Base-by-base conservation (phyloP, 75 land plant genomes). In the Isoetes taiwanensis region DNA sequence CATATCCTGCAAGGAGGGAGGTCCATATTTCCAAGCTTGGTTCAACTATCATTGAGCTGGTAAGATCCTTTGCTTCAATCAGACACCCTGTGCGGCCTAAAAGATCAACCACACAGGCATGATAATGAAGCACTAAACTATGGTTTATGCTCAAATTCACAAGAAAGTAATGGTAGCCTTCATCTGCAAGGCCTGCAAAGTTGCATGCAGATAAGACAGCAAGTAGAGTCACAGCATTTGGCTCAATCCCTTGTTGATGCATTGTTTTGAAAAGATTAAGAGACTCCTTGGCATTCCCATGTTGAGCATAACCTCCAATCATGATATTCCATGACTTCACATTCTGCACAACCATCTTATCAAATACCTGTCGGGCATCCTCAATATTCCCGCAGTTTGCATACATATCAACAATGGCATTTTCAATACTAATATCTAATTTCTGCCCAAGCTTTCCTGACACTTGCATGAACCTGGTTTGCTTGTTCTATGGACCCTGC, bases 21-120 rank as follows among this genome's bases (percentile, higher is more conserved):
- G n/a, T n/a, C n/a, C n/a, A n/a, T n/a, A n/a, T n/a, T n/a, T n/a
- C n/a, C n/a, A n/a, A n/a, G n/a, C n/a, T n/a, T n/a, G n/a, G n/a
- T n/a, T n/a, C n/a, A n/a, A n/a, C n/a, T n/a, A n/a, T n/a, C n/a
- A n/a, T n/a, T n/a, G n/a, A n/a, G n/a, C n/a, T n/a, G n/a, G n/a
- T n/a, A n/a, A 38, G 6, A 1, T 8, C 10, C 3, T 12, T 43
- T 14, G 61, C 61, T 23, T 58, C 21, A 4, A 5, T 3, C 48
- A 37, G 26, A 9, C 19, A 21, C 20, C 61, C 61, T 3, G 26
- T 43, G 2, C 61, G 16, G 2, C 61, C 61, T 6, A 58, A 28
- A 2, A 37, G 16, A 58, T 58, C 61, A 2, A 58, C 28, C 16
- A 58, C 2, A n/a, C 61, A 58, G 28, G 4, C 50, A n/a, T n/a